Evolutionary conservation across 169 alveolate genomes (phyloP), one percentile per base, ranked within the genome.

Genomic region (Plasmodium sp.): DNA sequence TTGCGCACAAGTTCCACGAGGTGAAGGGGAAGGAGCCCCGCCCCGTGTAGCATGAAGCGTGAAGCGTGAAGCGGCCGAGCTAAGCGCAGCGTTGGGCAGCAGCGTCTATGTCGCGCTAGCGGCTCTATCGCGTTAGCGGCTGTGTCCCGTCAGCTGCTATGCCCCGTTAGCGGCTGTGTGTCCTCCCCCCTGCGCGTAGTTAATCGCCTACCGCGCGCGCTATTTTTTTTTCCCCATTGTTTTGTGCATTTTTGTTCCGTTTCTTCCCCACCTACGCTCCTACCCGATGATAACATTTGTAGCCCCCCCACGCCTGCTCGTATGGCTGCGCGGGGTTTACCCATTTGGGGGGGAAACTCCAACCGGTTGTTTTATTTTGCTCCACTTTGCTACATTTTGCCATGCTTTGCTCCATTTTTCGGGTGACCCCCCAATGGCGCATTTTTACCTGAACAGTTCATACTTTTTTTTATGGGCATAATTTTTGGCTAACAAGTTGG

Each of bases 1-100:
- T 92, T 16, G 92, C 95, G 22, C 92, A 92, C 2, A 81, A 79
- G 77, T 92, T 92, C 16, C 84, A 88, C 56, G 94, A 88, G 18
- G 6, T 88, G 6, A 88, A 88, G 48, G 48, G 48, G 56, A 88
- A 88, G 75, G 91, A 81, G 2, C 45, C 36, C 22, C 39, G 77
- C 0, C 31, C 77, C 33, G 77, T 39, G 1, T 67, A 31, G 27
- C 72, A 22, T 22, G 27, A 12, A 27, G n/a, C 27, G 31, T 56
- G 31, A 22, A 22, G 27, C 27, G 27, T n/a, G n/a, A n/a, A n/a
- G n/a, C n/a, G n/a, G n/a, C n/a, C n/a, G n/a, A n/a, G n/a, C n/a
- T n/a, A n/a, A n/a, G n/a, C n/a, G 27, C 27, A 22, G 27, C 27
- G 27, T 22, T 22, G 27, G 27, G 27, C 27, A 22, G 27, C 27